Evolutionary conservation across 2,329 filamentous ascomycete genomes (phyloP).

Genomic region (Fonsecaea pugnacius): DNA sequence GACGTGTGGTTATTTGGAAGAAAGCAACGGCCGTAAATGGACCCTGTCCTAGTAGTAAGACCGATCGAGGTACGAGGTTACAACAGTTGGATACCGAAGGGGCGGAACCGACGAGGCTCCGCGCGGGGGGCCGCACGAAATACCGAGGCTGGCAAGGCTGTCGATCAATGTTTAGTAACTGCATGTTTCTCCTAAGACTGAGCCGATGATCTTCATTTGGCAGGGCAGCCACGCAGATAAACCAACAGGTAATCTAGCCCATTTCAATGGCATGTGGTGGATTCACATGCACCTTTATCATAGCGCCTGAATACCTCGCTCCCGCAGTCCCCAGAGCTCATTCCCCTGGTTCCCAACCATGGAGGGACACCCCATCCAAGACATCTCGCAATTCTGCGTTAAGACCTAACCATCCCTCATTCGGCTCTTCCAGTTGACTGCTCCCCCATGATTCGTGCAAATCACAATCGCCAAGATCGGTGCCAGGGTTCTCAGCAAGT

Average conservation of each 20-base stretch:
- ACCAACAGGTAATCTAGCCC: too few relatives aligned
- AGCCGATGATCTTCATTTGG: too few relatives aligned
- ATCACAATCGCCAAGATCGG: neutral
- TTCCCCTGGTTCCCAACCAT: conserved; percentile 9
- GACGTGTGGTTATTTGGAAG: neutral
- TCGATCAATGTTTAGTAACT: neutral
- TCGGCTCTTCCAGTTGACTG: neutral
- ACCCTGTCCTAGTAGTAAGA: neutral
- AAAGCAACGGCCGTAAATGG: conserved; percentile 9
- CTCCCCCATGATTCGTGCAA: neutral
- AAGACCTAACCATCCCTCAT: neutral
- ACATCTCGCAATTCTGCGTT: neutral
- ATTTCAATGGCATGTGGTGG: neutral
- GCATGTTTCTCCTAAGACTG: too few relatives aligned
- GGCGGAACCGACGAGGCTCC: conserved; percentile 14
- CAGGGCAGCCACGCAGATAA: too few relatives aligned
- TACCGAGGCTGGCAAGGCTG: conserved; percentile 19
- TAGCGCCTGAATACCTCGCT: neutral
- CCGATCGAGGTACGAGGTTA: too few relatives aligned
- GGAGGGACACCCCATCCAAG: neutral
- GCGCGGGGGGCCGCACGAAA: neutral
- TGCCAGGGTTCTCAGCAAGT: conserved; percentile 1
- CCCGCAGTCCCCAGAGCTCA: neutral
- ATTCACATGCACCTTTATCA: neutral
- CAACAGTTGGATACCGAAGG: neutral